Percentiles rank a stretch among this genome's conserved stretches.
phyloP scores from a whole-genome alignment of 2,329 filamentous ascomycete genomes.

The Laburnicola sp. region DNA sequence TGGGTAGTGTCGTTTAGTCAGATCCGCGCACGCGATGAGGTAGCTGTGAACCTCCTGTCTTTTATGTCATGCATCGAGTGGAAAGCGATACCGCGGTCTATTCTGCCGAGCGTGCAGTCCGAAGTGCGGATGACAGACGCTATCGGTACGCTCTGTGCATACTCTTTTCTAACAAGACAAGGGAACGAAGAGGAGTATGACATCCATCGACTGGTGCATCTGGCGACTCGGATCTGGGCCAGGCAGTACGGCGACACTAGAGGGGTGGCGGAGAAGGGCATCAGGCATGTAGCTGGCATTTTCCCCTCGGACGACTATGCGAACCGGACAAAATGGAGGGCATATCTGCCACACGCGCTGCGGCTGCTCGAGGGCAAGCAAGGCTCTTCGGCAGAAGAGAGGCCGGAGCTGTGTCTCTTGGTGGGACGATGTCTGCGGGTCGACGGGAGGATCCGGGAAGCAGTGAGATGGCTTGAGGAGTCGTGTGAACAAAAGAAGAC shows the following conservation, averaged over 20 bases:
- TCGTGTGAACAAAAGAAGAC: too few species aligned
- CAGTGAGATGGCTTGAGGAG: too few species aligned
- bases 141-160: slow-evolving; percentile 15
- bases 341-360: too few species aligned
- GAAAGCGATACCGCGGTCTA: slow-evolving; percentile 8
- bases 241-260: neutral
- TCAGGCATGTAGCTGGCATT: too few species aligned
- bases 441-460: too few species aligned
- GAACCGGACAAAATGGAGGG: too few species aligned
- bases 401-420: too few species aligned
- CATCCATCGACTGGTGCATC: neutral
- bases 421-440: too few species aligned
- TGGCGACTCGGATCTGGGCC: neutral
- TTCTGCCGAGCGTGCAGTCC: slow-evolving; percentile 10
- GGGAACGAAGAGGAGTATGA: neutral
- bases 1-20: slow-evolving; percentile 49
- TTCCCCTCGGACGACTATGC: too few species aligned
- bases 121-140: slow-evolving; percentile 13
- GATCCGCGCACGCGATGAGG: slow-evolving; percentile 18
- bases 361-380: too few species aligned
- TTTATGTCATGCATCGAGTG: slow-evolving; percentile 22
- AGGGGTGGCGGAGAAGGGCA: too few species aligned
- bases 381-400: too few species aligned
- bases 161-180: slow-evolving; percentile 16
- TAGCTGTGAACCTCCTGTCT: slow-evolving; percentile 41